Percentiles rank a stretch among this genome's conserved stretches.
Evolutionary conservation across 345 rosid genomes (phyloP).

Genomic region (Salix viminalis): DNA sequence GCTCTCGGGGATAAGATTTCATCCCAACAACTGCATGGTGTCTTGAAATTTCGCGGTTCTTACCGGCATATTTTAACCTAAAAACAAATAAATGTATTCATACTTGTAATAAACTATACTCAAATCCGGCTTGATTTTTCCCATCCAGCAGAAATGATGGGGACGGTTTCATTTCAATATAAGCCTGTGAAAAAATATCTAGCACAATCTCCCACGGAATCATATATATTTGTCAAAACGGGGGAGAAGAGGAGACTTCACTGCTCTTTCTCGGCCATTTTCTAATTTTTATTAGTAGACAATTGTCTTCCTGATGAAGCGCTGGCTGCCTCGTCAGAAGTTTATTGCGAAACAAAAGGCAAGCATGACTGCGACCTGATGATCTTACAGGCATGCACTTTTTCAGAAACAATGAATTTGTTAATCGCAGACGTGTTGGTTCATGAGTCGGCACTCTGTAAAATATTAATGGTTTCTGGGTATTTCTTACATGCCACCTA

Average conservation of each 20-base stretch:
- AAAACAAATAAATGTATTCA: no score
- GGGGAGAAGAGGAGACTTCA: neutral
- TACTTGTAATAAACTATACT: no score
- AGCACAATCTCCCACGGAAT: neutral
- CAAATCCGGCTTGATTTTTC: no score
- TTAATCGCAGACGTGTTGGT: no score
- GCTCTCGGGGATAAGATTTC: slow-evolving; percentile 36
- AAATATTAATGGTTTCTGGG: no score
- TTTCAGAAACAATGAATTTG: no score
- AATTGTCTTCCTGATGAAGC: neutral
- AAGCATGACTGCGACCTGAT: neutral
- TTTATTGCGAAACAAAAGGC: neutral
- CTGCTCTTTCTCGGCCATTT: neutral
- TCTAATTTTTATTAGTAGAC: neutral
- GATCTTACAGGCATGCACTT: neutral
- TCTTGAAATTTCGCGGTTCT: neutral
- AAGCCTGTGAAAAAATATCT: neutral
- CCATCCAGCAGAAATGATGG: neutral
- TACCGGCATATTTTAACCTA: neutral
- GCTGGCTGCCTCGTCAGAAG: neutral
- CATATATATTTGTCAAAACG: neutral
- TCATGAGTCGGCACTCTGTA: no score
- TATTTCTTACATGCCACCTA: no score
- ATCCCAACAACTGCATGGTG: neutral
- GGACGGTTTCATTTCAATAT: neutral